phyloP scores from a whole-genome alignment of 164 flowering plant genomes.

The Malania oleifera region DNA sequence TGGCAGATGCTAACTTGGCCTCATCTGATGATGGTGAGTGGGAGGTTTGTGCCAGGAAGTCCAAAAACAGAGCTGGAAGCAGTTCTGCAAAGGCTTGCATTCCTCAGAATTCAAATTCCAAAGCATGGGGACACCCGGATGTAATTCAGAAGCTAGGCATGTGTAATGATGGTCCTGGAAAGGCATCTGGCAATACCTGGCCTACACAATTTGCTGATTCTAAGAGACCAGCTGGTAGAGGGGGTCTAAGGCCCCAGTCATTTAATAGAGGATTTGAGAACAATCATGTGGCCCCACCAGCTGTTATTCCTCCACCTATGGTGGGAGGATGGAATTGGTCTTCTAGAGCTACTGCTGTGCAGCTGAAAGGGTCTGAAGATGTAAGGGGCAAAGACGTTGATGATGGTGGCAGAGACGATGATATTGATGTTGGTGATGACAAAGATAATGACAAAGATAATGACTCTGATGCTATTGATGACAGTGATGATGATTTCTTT shows the following conservation, averaged over 20 bases:
- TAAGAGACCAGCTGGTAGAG: constrained; percentile 37
- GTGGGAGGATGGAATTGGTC: constrained; percentile 70
- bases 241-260: constrained; percentile 32
- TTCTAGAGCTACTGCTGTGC: constrained; percentile 29
- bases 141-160: constrained; percentile 26
- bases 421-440: constrained; percentile 19
- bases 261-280: constrained; percentile 18
- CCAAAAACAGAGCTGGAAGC: constrained; percentile 47
- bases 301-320: constrained; percentile 48
- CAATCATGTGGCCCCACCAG: constrained; percentile 26
- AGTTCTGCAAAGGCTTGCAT: constrained; percentile 36
- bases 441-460: constrained; percentile 29
- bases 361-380: constrained; percentile 14
- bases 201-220: constrained; percentile 27
- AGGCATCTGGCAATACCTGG: constrained; percentile 28
- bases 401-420: too few species aligned
- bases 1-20: constrained; percentile 29
- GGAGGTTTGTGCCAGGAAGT: constrained; percentile 51
- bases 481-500: constrained; percentile 51
- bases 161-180: constrained; percentile 30
- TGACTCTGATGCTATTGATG: constrained; percentile 31
- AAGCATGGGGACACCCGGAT: constrained; percentile 42
- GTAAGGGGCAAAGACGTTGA: constrained; percentile 4
- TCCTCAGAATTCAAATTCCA: constrained; percentile 33
- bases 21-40: constrained; percentile 49